Percentiles rank a stretch among this genome's conserved stretches.
These are phyloP conservation scores for Candida buenavistaensis DNA, from an alignment of 1,139 yeast species.

Conservation along the genomic window DNA sequence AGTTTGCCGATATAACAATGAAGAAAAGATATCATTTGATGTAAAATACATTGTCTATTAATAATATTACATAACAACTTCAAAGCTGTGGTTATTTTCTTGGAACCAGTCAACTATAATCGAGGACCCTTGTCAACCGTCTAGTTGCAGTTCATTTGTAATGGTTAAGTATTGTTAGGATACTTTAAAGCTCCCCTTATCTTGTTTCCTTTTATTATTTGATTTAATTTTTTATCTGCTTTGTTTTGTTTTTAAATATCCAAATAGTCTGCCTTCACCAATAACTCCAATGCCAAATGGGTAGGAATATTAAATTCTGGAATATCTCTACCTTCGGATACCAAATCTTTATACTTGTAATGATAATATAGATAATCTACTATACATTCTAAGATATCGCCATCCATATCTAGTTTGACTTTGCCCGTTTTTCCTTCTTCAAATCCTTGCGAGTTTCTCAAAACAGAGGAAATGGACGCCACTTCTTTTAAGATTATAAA, in stretches of 20 bases:
- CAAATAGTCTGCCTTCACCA: slow-evolving; percentile 89
- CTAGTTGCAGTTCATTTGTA: too few relatives aligned
- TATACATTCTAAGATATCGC: slow-evolving; percentile 72
- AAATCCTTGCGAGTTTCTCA: slow-evolving; percentile 66
- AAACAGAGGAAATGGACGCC: slow-evolving; percentile 80
- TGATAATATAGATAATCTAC: slow-evolving; percentile 85
- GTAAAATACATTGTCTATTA: neutral
- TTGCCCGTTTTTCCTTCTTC: slow-evolving; percentile 53
- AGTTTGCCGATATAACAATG: slow-evolving; percentile 1
- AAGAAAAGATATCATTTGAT: too few relatives aligned
- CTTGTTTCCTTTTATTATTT: too few relatives aligned
- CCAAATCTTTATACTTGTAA: slow-evolving; percentile 58
- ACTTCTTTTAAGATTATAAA: slow-evolving; percentile 71
- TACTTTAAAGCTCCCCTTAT: too few relatives aligned
- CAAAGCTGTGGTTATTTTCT: too few relatives aligned
- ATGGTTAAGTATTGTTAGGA: too few relatives aligned
- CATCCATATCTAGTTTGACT: slow-evolving; percentile 64
- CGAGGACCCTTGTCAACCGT: too few relatives aligned
- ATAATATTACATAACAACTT: too few relatives aligned
- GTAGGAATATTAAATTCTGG: slow-evolving; percentile 93
- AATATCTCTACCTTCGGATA: slow-evolving; percentile 54
- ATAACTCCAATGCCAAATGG: slow-evolving; percentile 84
- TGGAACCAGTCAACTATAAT: too few relatives aligned
- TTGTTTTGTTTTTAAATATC: slow-evolving; percentile 42
- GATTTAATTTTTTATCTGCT: too few relatives aligned